Evolutionary conservation across 2,329 filamentous ascomycete species (phyloP), one percentile per base, ranked within the genome.

Genomic region (Diaporthe destruens): DNA sequence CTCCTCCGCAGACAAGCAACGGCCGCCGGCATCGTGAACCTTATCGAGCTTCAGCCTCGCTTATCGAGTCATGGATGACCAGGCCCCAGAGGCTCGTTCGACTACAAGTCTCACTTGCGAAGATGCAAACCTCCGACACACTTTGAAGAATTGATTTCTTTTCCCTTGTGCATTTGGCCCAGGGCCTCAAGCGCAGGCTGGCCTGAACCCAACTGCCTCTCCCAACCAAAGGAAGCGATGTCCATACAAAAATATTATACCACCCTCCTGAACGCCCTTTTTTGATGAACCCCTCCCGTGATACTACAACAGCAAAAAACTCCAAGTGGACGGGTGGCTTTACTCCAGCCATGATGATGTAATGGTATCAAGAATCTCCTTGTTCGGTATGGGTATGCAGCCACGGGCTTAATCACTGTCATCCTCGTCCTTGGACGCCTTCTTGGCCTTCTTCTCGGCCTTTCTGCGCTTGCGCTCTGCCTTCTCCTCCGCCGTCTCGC

Each of bases 401-500:
- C 18, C 57, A 42, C 29, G 12, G 39, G 54, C 44, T 56, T 66
- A 72, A 47, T 79, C 77, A 74, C 76, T 78, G 72, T 77, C 76
- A 36, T 61, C 55, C 2, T 68, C 75, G n/a, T 69, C 75, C 25
- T 76, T 76, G 69, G 77, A 74, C 11, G 73, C 73, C 71, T 73
- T 76, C 77, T 78, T 79, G 69, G 76, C 78, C 76, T 79, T 79
- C 76, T 80, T 80, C 75, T 80, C 78, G 54, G 77, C 77, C 78
- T 80, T 80, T 72, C 77, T 77, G 54, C 77, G 76, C 75, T 80
- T 80, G 70, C 78, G 76, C 77, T 80, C 78, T 0, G 78, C 88
- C 83, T 89, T 90, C 82, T 91, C 91, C 80, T 94, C 91, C 34
- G 90, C 84, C 20, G 90, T 92, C 85, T 94, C 92, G 79, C 92